A percentile compares a stretch with the other conserved stretches of the same genome.
These are phyloP conservation scores for Atkinsonella hypoxylon DNA, from an alignment of 2,329 filamentous ascomycete species.

Conservation along the genomic window DNA sequence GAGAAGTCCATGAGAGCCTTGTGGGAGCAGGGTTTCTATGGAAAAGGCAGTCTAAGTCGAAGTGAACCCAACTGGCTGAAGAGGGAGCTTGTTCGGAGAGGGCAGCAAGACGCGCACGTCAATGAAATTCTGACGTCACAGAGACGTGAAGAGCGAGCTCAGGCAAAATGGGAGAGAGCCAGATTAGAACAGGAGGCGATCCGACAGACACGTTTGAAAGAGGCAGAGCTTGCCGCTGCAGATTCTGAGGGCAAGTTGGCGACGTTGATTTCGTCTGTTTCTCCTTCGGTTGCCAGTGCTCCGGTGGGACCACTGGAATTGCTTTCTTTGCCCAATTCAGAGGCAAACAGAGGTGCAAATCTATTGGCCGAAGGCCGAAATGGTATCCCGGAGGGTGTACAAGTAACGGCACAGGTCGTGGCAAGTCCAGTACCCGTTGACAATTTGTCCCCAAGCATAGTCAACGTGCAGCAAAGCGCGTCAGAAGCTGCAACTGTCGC, in stretches of 20 bases:
- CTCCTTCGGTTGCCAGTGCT: slow-evolving; percentile 10
- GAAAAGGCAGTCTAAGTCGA: slow-evolving; percentile 83
- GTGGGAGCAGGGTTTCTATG: slow-evolving; percentile 97
- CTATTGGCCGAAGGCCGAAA: background rate
- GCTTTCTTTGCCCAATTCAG: slow-evolving; percentile 16
- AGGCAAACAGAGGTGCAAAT: background rate
- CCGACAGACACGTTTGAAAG: slow-evolving; percentile 47
- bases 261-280: background rate
- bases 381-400: background rate
- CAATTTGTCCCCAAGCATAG: background rate
- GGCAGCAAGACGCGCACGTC: slow-evolving; percentile 52
- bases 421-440: background rate
- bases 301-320: slow-evolving; percentile 35
- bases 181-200: slow-evolving; percentile 75
- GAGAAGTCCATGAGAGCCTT: slow-evolving; percentile 62
- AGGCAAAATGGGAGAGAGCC: slow-evolving; percentile 87
- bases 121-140: slow-evolving; percentile 71
- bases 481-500: background rate
- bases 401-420: background rate
- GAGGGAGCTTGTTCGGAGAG: slow-evolving; percentile 62
- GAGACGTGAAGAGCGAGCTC: slow-evolving; percentile 66
- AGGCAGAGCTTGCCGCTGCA: slow-evolving; percentile 24
- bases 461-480: background rate
- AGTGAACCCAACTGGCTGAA: slow-evolving; percentile 93
- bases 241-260: slow-evolving; percentile 9